A percentile compares a stretch with the other conserved stretches of the same genome.
Conservation (phyloP, 192 early-diverging fungal species). For the Coemansia erecta region DNA sequence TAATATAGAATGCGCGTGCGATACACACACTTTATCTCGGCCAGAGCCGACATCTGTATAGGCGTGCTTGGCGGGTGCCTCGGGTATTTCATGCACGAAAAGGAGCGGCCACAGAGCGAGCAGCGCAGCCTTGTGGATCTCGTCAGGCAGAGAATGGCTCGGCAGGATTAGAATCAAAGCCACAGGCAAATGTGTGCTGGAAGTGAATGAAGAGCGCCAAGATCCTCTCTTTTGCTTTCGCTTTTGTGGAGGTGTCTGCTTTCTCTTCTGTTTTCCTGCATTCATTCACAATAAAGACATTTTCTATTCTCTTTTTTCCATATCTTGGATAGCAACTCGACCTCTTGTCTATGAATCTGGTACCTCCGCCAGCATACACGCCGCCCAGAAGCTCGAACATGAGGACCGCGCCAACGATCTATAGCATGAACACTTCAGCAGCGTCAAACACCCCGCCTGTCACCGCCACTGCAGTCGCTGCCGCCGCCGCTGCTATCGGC, state of each 20-base stretch:
- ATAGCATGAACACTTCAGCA: not conserved
- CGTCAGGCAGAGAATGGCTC: slow-evolving; percentile 18
- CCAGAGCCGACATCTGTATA: slow-evolving; percentile 28
- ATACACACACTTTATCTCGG: slow-evolving; percentile 46
- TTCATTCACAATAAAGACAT: too few species aligned
- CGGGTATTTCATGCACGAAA: slow-evolving; percentile 48
- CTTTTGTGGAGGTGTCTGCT: too few species aligned
- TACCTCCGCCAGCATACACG: slow-evolving; percentile 6
- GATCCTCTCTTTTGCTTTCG: too few species aligned
- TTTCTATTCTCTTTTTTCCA: too few species aligned
- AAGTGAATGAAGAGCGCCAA: too few species aligned
- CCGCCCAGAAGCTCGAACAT: slow-evolving; percentile 4
- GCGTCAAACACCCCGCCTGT: not conserved
- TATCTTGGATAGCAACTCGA: too few species aligned
- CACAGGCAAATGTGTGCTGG: too few species aligned
- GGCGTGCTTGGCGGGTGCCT: slow-evolving; percentile 36
- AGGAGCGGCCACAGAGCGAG: slow-evolving; percentile 24
- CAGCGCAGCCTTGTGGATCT: slow-evolving; percentile 32
- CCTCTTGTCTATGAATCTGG: slow-evolving; percentile 3
- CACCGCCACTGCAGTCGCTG: not conserved
- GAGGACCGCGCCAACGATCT: too few species aligned
- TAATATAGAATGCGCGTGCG: slow-evolving; percentile 19
- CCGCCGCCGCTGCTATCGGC: not conserved
- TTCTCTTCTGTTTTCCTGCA: too few species aligned
- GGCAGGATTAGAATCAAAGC: not conserved